A percentile compares a stretch with the other conserved stretches of the same genome.
Evolutionary conservation across 805 yeast genomes (phyloP).

Genomic region (Pichia paraexigua): DNA sequence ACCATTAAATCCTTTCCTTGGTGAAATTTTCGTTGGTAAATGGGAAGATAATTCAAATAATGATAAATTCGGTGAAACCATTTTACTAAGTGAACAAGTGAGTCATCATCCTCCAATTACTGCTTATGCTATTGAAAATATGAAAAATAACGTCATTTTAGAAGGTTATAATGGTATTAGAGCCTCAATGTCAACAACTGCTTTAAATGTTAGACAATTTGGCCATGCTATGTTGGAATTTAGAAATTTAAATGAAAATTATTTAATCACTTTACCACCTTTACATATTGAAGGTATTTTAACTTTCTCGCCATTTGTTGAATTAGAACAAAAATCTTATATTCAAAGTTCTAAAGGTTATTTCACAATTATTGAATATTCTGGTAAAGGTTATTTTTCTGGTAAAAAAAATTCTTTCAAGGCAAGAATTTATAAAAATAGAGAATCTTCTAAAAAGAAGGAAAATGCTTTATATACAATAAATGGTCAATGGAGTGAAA

Average conservation of each 20-base stretch:
- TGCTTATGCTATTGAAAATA: conserved; percentile 79
- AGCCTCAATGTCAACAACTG: conserved; percentile 69
- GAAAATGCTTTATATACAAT: conserved; percentile 71
- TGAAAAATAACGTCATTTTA: conserved; percentile 54
- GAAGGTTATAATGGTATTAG: conserved; percentile 89
- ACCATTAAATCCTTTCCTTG: conserved; percentile 93
- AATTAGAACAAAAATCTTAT: conserved; percentile 80
- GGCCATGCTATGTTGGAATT: conserved; percentile 81
- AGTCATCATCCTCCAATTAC: conserved; percentile 97
- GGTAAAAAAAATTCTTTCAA: conserved; percentile 93
- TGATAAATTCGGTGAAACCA: conserved; percentile 61
- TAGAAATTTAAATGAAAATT: conserved; percentile 55
- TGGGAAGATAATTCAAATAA: conserved; percentile 55
- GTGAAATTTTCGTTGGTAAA: conserved; percentile 87
- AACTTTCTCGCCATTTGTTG: conserved; percentile 89
- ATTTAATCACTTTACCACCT: conserved; percentile 84
- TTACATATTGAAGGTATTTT: conserved; percentile 90
- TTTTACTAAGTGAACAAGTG: conserved; percentile 82
- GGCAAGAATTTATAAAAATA: conserved; percentile 64
- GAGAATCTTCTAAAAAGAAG: conserved; percentile 38
- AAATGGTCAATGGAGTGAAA: conserved; percentile 88
- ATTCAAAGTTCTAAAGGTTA: conserved; percentile 81
- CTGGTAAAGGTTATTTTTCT: conserved; percentile 90
- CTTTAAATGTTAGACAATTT: conserved; percentile 79
- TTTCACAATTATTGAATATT: conserved; percentile 62